A percentile compares a stretch with the other conserved stretches of the same genome.
Conservation (phyloP, 805 yeast species). For the Wickerhamomyces hampshirensis region DNA sequence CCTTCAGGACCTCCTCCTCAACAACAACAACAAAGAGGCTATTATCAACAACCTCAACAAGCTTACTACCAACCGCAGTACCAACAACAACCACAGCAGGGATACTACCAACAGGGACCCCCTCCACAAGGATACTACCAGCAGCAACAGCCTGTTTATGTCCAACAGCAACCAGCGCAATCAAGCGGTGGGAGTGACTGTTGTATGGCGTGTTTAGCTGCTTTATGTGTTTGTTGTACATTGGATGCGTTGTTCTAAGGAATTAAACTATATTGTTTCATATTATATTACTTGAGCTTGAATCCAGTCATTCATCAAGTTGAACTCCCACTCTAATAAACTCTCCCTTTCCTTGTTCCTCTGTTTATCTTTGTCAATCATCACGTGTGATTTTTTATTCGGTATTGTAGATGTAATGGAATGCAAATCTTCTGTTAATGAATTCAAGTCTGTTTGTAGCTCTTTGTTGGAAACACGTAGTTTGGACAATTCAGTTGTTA, state of each 20-base stretch:
- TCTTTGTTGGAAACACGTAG: background rate
- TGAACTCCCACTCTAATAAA: constrained; percentile 12
- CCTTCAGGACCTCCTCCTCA: constrained; percentile 16
- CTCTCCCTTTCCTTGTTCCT: constrained; percentile 1
- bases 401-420: constrained; percentile 2
- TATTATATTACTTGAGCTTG: background rate
- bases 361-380: background rate
- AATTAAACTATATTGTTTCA: background rate
- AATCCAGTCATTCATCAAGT: constrained; percentile 12
- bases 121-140: constrained; percentile 38
- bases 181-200: constrained; percentile 37
- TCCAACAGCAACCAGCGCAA: constrained; percentile 41
- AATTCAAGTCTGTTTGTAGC: background rate
- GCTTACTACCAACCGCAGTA: constrained; percentile 20
- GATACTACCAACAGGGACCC: constrained; percentile 32
- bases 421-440: constrained; percentile 4
- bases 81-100: constrained; percentile 25
- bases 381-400: background rate
- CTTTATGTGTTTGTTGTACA: constrained; percentile 52
- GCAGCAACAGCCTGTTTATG: constrained; percentile 48
- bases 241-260: constrained; percentile 43
- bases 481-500: background rate
- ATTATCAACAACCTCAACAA: constrained; percentile 14
- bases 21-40: constrained; percentile 7
- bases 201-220: constrained; percentile 49